Percentiles rank a stretch among this genome's conserved stretches.
Conservation (phyloP, 2,329 filamentous ascomycete genomes). For the Cercospora sp. region DNA sequence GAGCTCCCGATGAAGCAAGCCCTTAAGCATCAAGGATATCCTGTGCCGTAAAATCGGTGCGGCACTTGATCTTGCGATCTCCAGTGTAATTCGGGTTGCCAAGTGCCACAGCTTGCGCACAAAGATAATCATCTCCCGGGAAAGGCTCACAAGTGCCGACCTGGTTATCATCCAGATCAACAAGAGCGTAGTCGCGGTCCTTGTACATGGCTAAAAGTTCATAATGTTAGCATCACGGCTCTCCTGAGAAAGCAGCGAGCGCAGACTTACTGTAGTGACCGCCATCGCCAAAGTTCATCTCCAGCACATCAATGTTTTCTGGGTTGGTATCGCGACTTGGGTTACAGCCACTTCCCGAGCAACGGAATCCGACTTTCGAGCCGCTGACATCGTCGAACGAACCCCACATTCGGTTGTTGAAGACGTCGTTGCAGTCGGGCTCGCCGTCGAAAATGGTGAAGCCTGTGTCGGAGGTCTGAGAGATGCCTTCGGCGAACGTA, state of each 20-base stretch:
- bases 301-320: background rate
- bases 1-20: background rate
- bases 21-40: background rate
- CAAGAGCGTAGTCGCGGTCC: background rate
- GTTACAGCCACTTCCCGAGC: background rate
- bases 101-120: background rate
- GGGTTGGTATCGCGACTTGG: background rate
- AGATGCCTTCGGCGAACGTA: background rate
- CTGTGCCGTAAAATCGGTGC: background rate
- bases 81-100: background rate
- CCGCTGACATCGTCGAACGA: background rate
- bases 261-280: background rate
- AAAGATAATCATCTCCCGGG: background rate
- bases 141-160: background rate
- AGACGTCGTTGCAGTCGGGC: background rate
- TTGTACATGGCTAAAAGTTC: background rate
- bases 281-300: background rate
- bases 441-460: background rate
- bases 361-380: background rate
- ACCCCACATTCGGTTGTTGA: background rate
- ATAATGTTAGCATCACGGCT: background rate
- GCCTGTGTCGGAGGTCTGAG: background rate
- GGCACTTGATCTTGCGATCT: background rate
- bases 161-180: background rate
- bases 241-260: background rate